Percentiles rank a stretch among this genome's conserved stretches.
Conservation (phyloP, 305 asterid genomes). For the Andrographis paniculata region DNA sequence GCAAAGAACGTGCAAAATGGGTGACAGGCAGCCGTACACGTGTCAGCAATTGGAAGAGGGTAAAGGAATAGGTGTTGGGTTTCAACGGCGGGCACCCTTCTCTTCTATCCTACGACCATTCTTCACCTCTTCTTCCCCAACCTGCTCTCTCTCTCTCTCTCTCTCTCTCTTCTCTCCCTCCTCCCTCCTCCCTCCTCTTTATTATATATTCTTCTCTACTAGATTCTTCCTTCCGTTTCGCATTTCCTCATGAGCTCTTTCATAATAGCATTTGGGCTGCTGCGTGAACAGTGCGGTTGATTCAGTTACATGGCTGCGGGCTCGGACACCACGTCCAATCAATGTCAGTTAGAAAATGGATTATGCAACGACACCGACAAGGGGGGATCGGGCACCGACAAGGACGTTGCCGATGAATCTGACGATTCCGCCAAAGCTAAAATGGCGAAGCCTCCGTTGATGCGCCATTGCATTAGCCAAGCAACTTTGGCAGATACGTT, state of each 20-base stretch:
- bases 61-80: too few relatives aligned
- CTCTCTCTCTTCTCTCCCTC: not conserved
- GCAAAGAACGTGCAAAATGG: too few relatives aligned
- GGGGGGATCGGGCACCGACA: conserved; percentile 25
- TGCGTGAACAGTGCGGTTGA: conserved; percentile 2
- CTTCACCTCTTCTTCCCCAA: conserved; percentile 28
- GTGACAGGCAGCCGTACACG: too few relatives aligned
- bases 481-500: conserved; percentile 52
- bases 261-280: too few relatives aligned
- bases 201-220: not conserved
- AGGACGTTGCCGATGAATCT: conserved; percentile 29
- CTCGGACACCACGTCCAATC: conserved; percentile 28
- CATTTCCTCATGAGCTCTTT: not conserved
- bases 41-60: too few relatives aligned
- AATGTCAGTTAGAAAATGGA: conserved; percentile 41
- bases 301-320: conserved; percentile 47
- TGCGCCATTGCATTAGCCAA: conserved; percentile 89
- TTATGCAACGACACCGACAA: conserved; percentile 33
- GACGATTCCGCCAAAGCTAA: conserved; percentile 40
- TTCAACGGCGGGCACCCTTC: too few relatives aligned
- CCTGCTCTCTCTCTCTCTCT: conserved; percentile 5
- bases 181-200: conserved; percentile 1
- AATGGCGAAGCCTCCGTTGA: conserved; percentile 57
- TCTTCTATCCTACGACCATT: conserved; percentile 50
- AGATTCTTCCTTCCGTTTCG: not conserved